Base-by-base conservation (phyloP, 768 basidiomycete species). In the Terana coerulea region DNA sequence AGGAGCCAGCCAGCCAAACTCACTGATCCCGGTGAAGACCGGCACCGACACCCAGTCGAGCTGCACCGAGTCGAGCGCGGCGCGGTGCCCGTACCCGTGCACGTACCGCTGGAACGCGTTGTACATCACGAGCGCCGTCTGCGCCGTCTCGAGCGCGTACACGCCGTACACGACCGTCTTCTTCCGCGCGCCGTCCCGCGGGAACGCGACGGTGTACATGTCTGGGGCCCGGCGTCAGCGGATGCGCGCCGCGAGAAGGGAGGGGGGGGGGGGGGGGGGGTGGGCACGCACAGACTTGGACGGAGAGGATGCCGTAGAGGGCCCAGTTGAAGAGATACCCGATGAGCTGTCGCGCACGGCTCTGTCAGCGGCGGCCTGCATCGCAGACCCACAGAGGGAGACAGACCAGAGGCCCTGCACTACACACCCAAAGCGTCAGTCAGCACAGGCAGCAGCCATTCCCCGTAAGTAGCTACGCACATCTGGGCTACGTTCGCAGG, bases 251-350 rank as follows among this genome's bases (percentile, higher is more conserved):
- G 10, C 10, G 12, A 14, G 47, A 3, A 12, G 7, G 6, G 11
- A 36, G 3, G 30, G 9, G 2, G 30, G 17, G 25, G 17, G n/a
- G 45, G 22, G 9, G 31, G 24, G 14, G 26, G n/a, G 31, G 6
- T 14, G n/a, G 31, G 29, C 2, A 37, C 35, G 19, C 15, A 37
- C 48, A 49, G 11, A 49, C 35, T 49, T 49, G 48, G n/a, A 36
- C 21, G 2, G 21, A 25, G 15, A 49, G 36, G 14, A 40, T 19
- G 15, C 48, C 48, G 15, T 26, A 49, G 9, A 36, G 34, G 15
- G 35, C 34, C 10, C 21, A 37, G 36, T 49, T 49, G 36, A 49
- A 28, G 5, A 49, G 24, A 29, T 49, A 29, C 5, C 34, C 48
- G 6, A 49, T 9, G 2, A 49, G 48, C 48, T 49, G n/a, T 9